Evolutionary conservation across 129 eudicot species (phyloP), one percentile per base, ranked within the genome.

Genomic region (Centaurea solstitialis): DNA sequence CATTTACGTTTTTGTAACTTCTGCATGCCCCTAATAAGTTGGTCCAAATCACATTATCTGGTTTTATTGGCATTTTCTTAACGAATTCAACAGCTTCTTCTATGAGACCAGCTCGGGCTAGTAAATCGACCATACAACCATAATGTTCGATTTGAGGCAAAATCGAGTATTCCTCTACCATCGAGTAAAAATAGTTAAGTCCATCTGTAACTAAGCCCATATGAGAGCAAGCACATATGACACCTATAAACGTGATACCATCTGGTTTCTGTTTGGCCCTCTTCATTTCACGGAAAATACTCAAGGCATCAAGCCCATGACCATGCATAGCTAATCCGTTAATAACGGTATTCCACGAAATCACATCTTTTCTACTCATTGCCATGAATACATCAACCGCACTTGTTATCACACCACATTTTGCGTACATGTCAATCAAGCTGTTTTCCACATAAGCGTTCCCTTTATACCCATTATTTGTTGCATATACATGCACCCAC

Each of bases 401-500:
- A 66, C 73, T 80, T 75, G 79, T 84, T 79, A 93, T 87, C 84
- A 80, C 37, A 5, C 98, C 96, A 86, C 96, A 93, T 80, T 93
- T 93, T 23, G 98, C 96, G 79, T 90, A 93, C 96, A 93, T 89
- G 74, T 93, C 98, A 59, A 91, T 85, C 23, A 91, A 76, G 76
- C 91, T 88, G 71, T 93, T 93, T 17, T 82, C 77, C 4, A 93
- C 90, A 35, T 84, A 89, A 22, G 86, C 21, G 59, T 93, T 93
- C 23, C 77, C 74, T 76, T 71, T 83, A 75, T 87, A 93, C 15
- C 89, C 94, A 9, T 61, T 87, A 78, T 76, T 88, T 38, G 81
- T 82, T 0, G 93, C 89, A 82, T 85, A 91, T 9, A 72, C 67
- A 73, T 91, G 97, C 75, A 87, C 92, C 97, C 94, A 89, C 74